Conservation (phyloP, 2,329 filamentous ascomycete genomes). For the Tolypocladium tundrense region DNA sequence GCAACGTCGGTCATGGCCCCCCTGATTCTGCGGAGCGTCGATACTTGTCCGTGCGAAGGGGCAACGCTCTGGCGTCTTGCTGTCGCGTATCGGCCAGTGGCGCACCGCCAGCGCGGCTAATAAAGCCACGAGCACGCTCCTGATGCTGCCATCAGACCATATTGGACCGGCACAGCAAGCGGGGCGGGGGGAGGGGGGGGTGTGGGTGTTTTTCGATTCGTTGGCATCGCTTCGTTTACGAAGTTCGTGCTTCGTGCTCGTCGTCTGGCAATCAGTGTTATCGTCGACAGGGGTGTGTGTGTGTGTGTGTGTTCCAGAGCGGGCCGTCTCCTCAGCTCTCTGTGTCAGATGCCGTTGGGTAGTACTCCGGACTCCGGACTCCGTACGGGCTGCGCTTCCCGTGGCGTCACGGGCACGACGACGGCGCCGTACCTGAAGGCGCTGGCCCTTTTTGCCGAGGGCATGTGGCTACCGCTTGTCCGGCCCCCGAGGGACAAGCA, state of each 20-base stretch:
- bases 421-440: not conserved
- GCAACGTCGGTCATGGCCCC: not conserved
- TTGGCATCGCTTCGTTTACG: not conserved
- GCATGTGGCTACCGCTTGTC: not conserved
- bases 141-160: too few relatives aligned
- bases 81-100: not conserved
- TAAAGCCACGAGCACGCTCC: not conserved
- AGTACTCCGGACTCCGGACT: not conserved
- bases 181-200: not conserved
- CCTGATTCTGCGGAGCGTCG: conserved; percentile 1
- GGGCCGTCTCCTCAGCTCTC: not conserved
- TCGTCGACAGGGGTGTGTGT: not conserved
- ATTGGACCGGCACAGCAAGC: not conserved
- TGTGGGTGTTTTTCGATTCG: not conserved
- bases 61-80: not conserved
- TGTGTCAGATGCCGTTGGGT: not conserved
- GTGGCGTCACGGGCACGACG: not conserved
- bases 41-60: not conserved
- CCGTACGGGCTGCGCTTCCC: not conserved
- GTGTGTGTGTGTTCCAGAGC: not conserved
- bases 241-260: not conserved
- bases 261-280: too few relatives aligned
- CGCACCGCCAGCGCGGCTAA: not conserved
- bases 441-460: not conserved
- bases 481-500: not conserved